These are phyloP conservation scores for Phyllosticta citriasiana DNA, from an alignment of 2,329 filamentous ascomycete species.

Conservation along the genomic window DNA sequence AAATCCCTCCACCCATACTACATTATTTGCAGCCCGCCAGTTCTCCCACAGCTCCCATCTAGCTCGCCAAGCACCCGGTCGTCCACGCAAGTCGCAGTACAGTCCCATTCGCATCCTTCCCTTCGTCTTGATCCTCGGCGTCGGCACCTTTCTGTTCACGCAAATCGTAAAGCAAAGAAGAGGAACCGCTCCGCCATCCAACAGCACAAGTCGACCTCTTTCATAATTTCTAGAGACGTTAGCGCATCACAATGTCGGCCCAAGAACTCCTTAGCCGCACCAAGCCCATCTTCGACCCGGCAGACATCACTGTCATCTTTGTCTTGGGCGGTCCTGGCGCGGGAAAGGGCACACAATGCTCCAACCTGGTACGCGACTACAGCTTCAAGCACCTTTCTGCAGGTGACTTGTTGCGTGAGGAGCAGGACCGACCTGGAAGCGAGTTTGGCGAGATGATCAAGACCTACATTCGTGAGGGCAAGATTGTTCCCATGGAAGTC, in stretches of 20 bases:
- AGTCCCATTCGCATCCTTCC: constrained; percentile 33
- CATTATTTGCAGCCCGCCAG: constrained; percentile 13
- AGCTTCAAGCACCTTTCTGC: constrained; percentile 89
- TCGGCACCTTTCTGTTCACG: constrained; percentile 37
- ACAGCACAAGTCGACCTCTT: constrained; percentile 8
- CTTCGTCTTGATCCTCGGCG: constrained; percentile 37
- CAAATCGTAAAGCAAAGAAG: constrained; percentile 36
- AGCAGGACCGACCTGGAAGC: constrained; percentile 77
- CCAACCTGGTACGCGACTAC: constrained; percentile 75
- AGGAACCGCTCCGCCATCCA: constrained; percentile 19
- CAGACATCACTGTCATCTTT: constrained; percentile 84
- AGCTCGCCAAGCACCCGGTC: constrained; percentile 10
- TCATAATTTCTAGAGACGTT: not conserved
- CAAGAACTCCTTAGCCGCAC: constrained; percentile 33
- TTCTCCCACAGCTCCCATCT: constrained; percentile 18
- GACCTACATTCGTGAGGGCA: constrained; percentile 84
- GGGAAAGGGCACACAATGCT: constrained; percentile 94
- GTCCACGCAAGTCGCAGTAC: constrained; percentile 23
- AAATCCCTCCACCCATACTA: constrained; percentile 9
- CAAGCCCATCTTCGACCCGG: constrained; percentile 61
- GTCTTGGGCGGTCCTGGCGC: constrained; percentile 92
- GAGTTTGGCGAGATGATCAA: constrained; percentile 91
- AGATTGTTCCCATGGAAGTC: constrained; percentile 98
- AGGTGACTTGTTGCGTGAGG: constrained; percentile 84
- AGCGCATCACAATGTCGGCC: constrained; percentile 1